phyloP scores from a whole-genome alignment of 2,329 filamentous ascomycete genomes.

The Aspergillus eucalypticola region DNA sequence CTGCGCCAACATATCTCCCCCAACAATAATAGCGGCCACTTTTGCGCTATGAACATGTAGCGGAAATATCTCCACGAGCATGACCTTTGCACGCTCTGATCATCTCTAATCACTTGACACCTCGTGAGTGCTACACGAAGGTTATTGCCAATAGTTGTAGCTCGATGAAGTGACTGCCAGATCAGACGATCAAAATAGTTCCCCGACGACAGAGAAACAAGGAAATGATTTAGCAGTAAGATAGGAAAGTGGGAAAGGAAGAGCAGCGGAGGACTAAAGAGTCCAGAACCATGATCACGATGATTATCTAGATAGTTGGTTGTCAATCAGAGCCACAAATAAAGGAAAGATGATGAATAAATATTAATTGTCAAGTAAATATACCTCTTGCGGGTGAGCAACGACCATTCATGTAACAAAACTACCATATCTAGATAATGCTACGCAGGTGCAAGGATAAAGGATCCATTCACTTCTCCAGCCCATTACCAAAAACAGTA shows the following conservation, averaged over 20 bases:
- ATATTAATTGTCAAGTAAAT: too few species aligned
- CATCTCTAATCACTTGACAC: not conserved
- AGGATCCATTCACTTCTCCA: not conserved
- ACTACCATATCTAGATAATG: too few species aligned
- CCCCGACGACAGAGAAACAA: not conserved
- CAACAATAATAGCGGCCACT: not conserved
- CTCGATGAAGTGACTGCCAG: not conserved
- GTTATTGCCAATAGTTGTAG: not conserved
- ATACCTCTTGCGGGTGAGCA: too few species aligned
- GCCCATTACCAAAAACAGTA: not conserved
- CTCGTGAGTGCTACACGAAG: not conserved
- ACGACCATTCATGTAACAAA: too few species aligned
- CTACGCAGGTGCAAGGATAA: too few species aligned
- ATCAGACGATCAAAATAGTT: too few species aligned
- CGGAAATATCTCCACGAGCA: not conserved
- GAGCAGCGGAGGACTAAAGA: too few species aligned
- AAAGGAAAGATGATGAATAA: too few species aligned
- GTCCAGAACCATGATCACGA: too few species aligned
- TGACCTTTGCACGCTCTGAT: not conserved
- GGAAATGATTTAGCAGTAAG: not conserved
- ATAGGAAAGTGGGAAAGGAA: not conserved
- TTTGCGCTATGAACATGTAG: not conserved
- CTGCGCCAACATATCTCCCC: not conserved
- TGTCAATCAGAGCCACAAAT: too few species aligned
- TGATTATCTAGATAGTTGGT: too few species aligned